Evolutionary conservation across 805 yeast species (phyloP), one percentile per base, ranked within the genome.

Genomic region (Lachancea waltii): DNA sequence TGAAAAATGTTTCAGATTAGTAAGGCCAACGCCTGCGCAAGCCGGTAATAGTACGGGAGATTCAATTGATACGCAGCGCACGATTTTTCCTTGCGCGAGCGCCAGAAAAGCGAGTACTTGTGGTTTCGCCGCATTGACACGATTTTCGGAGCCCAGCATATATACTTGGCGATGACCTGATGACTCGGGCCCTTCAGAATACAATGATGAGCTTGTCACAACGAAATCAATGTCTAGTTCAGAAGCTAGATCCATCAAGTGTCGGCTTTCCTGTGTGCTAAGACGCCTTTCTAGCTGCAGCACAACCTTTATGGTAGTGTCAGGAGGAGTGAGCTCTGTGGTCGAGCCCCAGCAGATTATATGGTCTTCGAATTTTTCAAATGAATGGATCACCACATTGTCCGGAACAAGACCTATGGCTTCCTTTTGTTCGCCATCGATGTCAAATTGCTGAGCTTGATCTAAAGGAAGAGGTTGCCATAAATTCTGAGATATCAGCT

Each of bases 31-130:
- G n/a, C 58, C 58, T 10, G 45, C 40, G 17, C 46, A 42, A 10
- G 41, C 34, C 7, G 62, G 59, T 17, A 57, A 29, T 3, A 50
- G 29, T 11, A 59, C 47, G 16, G 37, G 31, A 5, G 57, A 46
- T 10, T 45, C 46, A 19, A 58, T 20, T n/a, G 44, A 45, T 11
- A 55, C 30, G 26, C 34, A 41, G 36, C 53, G 49, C 11, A 55
- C 39, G 20, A 53, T 39, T 22, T 39, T 39, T 17, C 33, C 36
- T 4, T 24, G 26, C n/a, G 45, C 34, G 13, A 48, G 24, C 14
- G 49, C 45, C 6, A 50, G 9, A 7, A 53, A 25, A 3, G 53
- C 45, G 13, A 33, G 23, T 13, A 53, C 19, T 18, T 51, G 52
- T 18, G 45, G 38, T 21, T 46, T 45, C 23, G 51, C 45, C 9